Percentiles rank a stretch among this genome's conserved stretches.
phyloP scores from a whole-genome alignment of 106 monocot species.

The Dendrobium catenatum region DNA sequence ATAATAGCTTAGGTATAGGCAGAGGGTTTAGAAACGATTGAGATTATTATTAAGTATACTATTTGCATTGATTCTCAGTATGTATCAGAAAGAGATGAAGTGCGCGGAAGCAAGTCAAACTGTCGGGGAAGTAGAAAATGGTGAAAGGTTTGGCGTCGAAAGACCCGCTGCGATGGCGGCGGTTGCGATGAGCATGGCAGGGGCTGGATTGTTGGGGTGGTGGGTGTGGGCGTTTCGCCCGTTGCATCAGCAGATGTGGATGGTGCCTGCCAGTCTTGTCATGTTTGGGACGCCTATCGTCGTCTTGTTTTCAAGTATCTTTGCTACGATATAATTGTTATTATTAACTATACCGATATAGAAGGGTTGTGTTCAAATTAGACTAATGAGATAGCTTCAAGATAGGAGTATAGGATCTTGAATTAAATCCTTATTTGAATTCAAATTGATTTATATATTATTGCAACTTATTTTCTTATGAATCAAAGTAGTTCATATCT shows the following conservation, averaged over 20 bases:
- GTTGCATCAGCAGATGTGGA: slow-evolving; percentile 12
- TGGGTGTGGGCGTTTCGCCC: slow-evolving; percentile 13
- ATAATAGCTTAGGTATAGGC: too few relatives aligned
- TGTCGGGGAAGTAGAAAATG: not conserved
- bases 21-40: too few relatives aligned
- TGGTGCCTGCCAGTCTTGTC: slow-evolving; percentile 16
- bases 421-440: too few relatives aligned
- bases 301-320: not conserved
- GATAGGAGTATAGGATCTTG: too few relatives aligned
- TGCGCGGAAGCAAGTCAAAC: not conserved
- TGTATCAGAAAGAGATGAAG: not conserved
- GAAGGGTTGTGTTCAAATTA: too few relatives aligned
- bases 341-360: too few relatives aligned
- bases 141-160: not conserved
- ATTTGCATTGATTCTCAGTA: not conserved
- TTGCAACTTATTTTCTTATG: too few relatives aligned
- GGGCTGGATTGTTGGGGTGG: slow-evolving; percentile 6
- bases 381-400: too few relatives aligned
- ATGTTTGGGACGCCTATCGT: slow-evolving; percentile 10
- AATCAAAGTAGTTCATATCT: too few relatives aligned
- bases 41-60: too few relatives aligned
- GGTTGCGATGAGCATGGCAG: not conserved
- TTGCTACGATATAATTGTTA: too few relatives aligned
- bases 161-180: not conserved
- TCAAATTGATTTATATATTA: too few relatives aligned